A percentile compares a stretch with the other conserved stretches of the same genome.
Conservation (phyloP, 352 stramenopile species). For the Phytophthora lateralis region DNA sequence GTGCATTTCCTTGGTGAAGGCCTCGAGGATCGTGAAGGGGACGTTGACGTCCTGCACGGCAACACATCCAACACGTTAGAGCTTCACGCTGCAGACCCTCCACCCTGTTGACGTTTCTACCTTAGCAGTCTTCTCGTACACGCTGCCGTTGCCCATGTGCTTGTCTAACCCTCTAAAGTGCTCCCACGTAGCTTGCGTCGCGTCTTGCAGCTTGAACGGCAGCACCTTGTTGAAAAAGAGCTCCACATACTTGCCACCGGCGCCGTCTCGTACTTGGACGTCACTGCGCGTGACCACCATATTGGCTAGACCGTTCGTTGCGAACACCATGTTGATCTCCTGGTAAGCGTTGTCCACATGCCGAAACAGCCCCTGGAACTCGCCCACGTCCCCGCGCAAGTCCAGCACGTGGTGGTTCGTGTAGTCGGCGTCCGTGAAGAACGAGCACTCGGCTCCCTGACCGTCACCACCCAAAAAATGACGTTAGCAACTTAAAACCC, state of each 20-base stretch:
- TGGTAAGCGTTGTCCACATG: constrained; percentile 30
- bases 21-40: constrained; percentile 36
- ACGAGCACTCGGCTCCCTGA: constrained; percentile 19
- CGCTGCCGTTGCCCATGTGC: constrained; percentile 33
- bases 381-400: constrained; percentile 21
- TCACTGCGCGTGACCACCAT: constrained; percentile 36
- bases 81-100: background rate
- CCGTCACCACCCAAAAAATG: background rate
- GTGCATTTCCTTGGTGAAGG: constrained; percentile 35
- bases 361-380: constrained; percentile 33
- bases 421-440: constrained; percentile 17
- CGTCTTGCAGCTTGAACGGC: constrained; percentile 44
- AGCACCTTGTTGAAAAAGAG: constrained; percentile 46
- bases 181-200: constrained; percentile 35
- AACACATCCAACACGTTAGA: constrained; percentile 6
- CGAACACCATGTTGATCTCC: constrained; percentile 33
- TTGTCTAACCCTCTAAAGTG: constrained; percentile 39
- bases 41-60: constrained; percentile 32
- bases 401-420: constrained; percentile 17
- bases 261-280: constrained; percentile 33
- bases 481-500: background rate
- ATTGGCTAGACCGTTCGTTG: constrained; percentile 24
- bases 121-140: constrained; percentile 38
- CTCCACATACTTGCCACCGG: constrained; percentile 35
- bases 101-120: constrained; percentile 4